phyloP scores from a whole-genome alignment of 306 rosid species.

The Quillaja saponaria region DNA sequence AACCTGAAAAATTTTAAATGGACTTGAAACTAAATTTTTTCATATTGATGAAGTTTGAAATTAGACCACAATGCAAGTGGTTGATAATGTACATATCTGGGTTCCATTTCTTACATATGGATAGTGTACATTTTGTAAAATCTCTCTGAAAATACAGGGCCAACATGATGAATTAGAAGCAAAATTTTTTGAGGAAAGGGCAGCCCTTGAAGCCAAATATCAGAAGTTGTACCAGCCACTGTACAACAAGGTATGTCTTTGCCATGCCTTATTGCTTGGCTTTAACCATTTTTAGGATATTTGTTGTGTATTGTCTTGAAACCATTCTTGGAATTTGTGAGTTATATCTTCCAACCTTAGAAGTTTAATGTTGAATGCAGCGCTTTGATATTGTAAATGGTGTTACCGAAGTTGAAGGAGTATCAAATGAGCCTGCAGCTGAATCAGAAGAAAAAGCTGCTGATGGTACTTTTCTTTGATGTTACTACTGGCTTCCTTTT shows the following conservation, averaged over 20 bases:
- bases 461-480: conserved; percentile 40
- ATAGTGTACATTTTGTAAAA: neutral
- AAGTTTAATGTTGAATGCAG: conserved; percentile 40
- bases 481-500: neutral
- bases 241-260: conserved; percentile 58
- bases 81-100: neutral
- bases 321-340: neutral
- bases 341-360: neutral
- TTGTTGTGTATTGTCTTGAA: neutral
- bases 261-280: neutral
- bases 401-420: conserved; percentile 67
- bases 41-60: neutral
- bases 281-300: neutral
- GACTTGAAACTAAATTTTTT: too few relatives aligned
- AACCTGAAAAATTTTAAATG: too few relatives aligned
- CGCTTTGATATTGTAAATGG: conserved; percentile 78
- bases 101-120: neutral
- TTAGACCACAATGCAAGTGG: too few relatives aligned
- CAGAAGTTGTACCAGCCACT: conserved; percentile 80
- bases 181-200: conserved; percentile 86
- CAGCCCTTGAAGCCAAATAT: conserved; percentile 88
- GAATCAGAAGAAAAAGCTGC: conserved; percentile 47
- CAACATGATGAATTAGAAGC: conserved; percentile 82
- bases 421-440: conserved; percentile 34
- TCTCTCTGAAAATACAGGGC: conserved; percentile 41